Evolutionary conservation across 1,284 basidiomycete genomes (phyloP).

Genomic region (Rhodotorula sp.): DNA sequence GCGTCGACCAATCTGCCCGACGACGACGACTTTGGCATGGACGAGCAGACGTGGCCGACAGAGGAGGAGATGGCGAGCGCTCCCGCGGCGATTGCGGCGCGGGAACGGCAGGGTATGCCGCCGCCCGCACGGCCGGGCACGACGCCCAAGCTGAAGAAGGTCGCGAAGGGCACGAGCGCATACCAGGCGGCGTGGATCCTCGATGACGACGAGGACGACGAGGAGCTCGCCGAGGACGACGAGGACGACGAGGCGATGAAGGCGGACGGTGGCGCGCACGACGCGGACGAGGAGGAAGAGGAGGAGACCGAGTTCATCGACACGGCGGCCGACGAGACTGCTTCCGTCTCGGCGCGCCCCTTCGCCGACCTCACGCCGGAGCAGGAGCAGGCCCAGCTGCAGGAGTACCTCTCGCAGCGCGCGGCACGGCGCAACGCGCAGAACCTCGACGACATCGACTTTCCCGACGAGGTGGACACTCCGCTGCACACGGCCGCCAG

Average conservation of each 20-base stretch:
- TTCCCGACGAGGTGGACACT: slow-evolving; percentile 98
- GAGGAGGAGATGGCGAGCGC: slow-evolving; percentile 83
- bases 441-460: slow-evolving; percentile 68
- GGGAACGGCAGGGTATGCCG: slow-evolving; percentile 49
- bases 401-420: slow-evolving; percentile 49
- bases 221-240: slow-evolving; percentile 57
- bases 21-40: slow-evolving; percentile 80
- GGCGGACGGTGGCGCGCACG: slow-evolving; percentile 44
- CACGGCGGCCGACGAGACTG: slow-evolving; percentile 35
- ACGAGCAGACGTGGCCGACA: slow-evolving; percentile 98
- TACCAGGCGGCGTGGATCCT: slow-evolving; percentile 94
- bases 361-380: slow-evolving; percentile 54
- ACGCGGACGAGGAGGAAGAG: slow-evolving; percentile 46
- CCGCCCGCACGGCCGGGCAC: slow-evolving; percentile 67
- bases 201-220: slow-evolving; percentile 67
- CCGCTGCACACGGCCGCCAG: slow-evolving; percentile 82
- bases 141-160: slow-evolving; percentile 71
- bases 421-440: slow-evolving; percentile 47
- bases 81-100: slow-evolving; percentile 47
- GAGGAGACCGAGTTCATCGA: slow-evolving; percentile 54
- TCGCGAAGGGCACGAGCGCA: slow-evolving; percentile 86
- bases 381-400: slow-evolving; percentile 63
- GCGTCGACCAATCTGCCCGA: slow-evolving; percentile 68
- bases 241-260: slow-evolving; percentile 52
- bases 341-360: slow-evolving; percentile 31